Conservation (phyloP, 352 stramenopile species). For the Hyaloperonospora arabidopsidis region DNA sequence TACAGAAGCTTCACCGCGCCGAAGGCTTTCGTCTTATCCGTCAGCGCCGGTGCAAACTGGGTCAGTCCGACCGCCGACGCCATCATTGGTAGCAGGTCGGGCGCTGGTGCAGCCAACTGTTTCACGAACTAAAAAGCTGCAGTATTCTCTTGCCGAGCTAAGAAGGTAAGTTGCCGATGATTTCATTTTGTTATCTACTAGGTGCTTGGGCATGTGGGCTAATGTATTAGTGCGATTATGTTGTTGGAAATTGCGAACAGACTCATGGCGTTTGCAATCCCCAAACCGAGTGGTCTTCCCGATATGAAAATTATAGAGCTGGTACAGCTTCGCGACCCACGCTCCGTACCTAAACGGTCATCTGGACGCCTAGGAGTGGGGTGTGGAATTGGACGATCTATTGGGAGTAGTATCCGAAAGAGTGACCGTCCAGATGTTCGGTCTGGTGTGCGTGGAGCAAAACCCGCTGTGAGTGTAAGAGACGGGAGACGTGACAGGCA, state of each 20-base stretch:
- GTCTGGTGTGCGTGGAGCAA: slow-evolving; percentile 16
- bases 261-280: slow-evolving; percentile 25
- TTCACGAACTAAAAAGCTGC: slow-evolving; percentile 35
- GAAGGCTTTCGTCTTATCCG: slow-evolving; percentile 9
- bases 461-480: slow-evolving; percentile 14
- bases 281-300: slow-evolving; percentile 41
- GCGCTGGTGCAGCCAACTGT: slow-evolving; percentile 14
- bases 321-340: slow-evolving; percentile 35
- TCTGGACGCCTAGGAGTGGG: slow-evolving; percentile 17
- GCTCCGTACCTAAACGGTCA: slow-evolving; percentile 24
- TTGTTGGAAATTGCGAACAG: slow-evolving; percentile 18
- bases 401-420: slow-evolving; percentile 29
- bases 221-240: slow-evolving; percentile 2
- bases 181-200: slow-evolving; percentile 1
- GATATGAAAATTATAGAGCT: slow-evolving; percentile 68
- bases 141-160: slow-evolving; percentile 49
- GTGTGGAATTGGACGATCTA: slow-evolving; percentile 19
- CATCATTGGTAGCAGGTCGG: slow-evolving; percentile 18
- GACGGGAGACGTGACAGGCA: slow-evolving; percentile 25
- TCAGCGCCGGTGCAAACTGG: slow-evolving; percentile 10
- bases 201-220: slow-evolving; percentile 5
- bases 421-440: slow-evolving; percentile 16
- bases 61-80: slow-evolving; percentile 19
- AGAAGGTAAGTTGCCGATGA: slow-evolving; percentile 28
- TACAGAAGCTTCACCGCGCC: slow-evolving; percentile 13